These are phyloP conservation scores for Arabidopsis arenosa DNA, from an alignment of 345 rosid genomes.

Conservation along the genomic window DNA sequence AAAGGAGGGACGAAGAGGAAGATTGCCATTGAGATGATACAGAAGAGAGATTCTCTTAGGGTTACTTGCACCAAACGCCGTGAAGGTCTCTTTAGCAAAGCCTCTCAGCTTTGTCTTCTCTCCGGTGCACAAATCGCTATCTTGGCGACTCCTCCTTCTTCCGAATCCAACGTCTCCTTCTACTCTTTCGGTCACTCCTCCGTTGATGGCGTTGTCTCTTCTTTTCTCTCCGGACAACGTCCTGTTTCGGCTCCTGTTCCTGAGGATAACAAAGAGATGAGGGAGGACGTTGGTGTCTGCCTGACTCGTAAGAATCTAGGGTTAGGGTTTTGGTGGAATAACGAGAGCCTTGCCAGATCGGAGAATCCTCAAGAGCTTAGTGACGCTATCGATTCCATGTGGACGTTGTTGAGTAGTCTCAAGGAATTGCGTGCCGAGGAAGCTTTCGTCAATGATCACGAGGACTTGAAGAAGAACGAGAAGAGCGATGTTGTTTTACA, in stretches of 20 bases:
- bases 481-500: neutral
- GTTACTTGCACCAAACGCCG: slow-evolving; percentile 5
- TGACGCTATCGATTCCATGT: neutral
- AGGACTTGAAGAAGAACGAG: neutral
- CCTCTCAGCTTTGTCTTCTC: neutral
- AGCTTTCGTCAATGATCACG: neutral
- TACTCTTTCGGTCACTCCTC: too few species aligned
- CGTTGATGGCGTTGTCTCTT: too few species aligned
- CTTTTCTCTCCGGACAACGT: neutral
- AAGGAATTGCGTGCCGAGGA: neutral
- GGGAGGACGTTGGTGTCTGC: slow-evolving; percentile 4
- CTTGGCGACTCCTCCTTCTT: too few species aligned
- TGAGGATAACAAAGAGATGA: neutral
- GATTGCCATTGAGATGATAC: neutral
- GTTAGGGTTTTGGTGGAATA: slow-evolving; percentile 18
- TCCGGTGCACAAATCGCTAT: too few species aligned
- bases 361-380: neutral
- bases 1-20: neutral
- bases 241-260: neutral
- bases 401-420: neutral
- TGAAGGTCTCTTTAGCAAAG: slow-evolving; percentile 9
- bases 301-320: slow-evolving; percentile 13
- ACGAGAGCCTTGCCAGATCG: neutral
- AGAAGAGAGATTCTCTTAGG: neutral
- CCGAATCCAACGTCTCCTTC: too few species aligned